Conservation (phyloP, 1,284 basidiomycete species). For the Puccinia brachypodii region DNA sequence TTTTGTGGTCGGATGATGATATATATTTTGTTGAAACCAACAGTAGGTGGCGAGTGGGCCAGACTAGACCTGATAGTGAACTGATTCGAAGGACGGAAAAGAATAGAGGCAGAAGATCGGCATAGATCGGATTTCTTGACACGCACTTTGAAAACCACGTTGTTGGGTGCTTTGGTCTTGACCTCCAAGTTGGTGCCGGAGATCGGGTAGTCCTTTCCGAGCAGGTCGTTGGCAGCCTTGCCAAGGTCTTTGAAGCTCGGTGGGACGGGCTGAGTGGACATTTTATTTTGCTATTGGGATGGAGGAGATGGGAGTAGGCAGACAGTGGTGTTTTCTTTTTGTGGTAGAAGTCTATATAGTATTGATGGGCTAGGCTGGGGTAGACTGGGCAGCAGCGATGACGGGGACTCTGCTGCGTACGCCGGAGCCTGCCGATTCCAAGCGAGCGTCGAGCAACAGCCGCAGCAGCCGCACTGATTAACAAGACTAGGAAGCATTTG, state of each 20-base stretch:
- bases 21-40: constrained; percentile 42
- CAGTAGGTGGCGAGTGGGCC: constrained; percentile 37
- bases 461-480: neutral
- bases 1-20: neutral
- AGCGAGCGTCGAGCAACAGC: neutral
- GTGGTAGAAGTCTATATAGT: too few relatives aligned
- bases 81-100: constrained; percentile 64
- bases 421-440: neutral
- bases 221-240: constrained; percentile 93
- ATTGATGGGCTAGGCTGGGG: neutral
- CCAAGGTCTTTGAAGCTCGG: constrained; percentile 59
- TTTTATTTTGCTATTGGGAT: neutral
- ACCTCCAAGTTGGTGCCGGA: constrained; percentile 63
- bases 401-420: neutral
- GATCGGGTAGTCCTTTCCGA: constrained; percentile 91
- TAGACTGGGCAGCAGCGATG: neutral
- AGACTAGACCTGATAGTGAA: constrained; percentile 64
- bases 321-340: neutral
- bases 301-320: neutral
- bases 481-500: neutral
- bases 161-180: constrained; percentile 84
- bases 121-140: constrained; percentile 40
- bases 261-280: constrained; percentile 46
- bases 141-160: constrained; percentile 59
- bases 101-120: constrained; percentile 34